Evolutionary conservation across 306 rosid genomes (phyloP), one percentile per base, ranked within the genome.

Genomic region (Malus fusca): DNA sequence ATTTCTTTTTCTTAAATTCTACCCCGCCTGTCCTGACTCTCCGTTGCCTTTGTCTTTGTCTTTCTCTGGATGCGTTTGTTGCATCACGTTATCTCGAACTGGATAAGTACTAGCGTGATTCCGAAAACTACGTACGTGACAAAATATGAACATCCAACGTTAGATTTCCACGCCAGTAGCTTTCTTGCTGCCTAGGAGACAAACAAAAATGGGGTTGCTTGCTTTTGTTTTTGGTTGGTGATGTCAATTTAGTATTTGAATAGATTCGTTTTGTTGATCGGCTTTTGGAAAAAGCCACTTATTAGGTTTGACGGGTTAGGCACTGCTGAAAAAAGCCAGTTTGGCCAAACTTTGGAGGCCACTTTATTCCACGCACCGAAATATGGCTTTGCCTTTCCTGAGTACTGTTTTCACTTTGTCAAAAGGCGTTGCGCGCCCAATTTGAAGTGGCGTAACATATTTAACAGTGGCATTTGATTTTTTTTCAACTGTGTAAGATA

Each of bases 281-380:
- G 43, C 40, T 8, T 28, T 7, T 30, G 4, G 14, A 63, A 28
- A 63, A 63, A 19, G 40, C 68, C 68, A 17, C 68, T 31, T 8
- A 30, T 15, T n/a, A 9, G 46, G 46, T 35, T 85, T 71, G 44
- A 75, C 85, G 75, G 77, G 68, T 44, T 43, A 65, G 83, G 83
- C 87, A 82, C 77, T 30, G 70, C 79, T 72, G 1, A 31, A 64
- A 26, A 68, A 87, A 87, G 92, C 81, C 85, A 77, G 79, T 73
- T 70, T 80, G 80, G 78, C 80, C 81, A 14, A 42, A 30, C 35
- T 26, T 62, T 82, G 81, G 77, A 67, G 62, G 68, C 80, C 82
- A 60, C 91, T 85, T 88, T 85, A 85, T 84, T 89, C 79, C 83
- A 71, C 66, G 75, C 95, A 85, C 82, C 87, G 77, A 87, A 65